These are phyloP conservation scores for Ustilaginoidea virens DNA, from an alignment of 2,329 filamentous ascomycete species.

Conservation along the genomic window DNA sequence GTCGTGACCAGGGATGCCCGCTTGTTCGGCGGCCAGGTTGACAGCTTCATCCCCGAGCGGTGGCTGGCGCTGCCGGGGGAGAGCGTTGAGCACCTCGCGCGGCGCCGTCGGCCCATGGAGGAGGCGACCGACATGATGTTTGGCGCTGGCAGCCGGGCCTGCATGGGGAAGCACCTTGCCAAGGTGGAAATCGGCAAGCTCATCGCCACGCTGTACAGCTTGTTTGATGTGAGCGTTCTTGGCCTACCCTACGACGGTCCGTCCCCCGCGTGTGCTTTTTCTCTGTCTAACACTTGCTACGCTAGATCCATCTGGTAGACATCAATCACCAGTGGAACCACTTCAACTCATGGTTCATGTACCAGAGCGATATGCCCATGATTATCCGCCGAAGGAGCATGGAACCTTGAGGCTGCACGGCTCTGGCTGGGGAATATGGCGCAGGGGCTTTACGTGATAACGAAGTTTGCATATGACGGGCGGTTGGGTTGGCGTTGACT, in stretches of 20 bases:
- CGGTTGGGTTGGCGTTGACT: no score
- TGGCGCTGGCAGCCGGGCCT: slow-evolving; percentile 23
- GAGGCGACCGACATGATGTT: slow-evolving; percentile 19
- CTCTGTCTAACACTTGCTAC: not conserved
- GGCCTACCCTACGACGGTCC: no score
- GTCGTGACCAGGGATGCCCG: slow-evolving; percentile 21
- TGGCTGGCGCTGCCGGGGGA: slow-evolving; percentile 22
- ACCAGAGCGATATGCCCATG: slow-evolving; percentile 10
- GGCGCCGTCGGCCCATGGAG: slow-evolving; percentile 21
- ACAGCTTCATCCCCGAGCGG: slow-evolving; percentile 29
- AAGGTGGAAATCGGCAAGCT: slow-evolving; percentile 20
- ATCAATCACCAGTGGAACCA: slow-evolving; percentile 13
- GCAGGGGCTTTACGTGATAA: no score
- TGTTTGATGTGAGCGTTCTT: slow-evolving; percentile 18
- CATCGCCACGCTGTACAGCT: slow-evolving; percentile 25
- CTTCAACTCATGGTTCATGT: slow-evolving; percentile 14
- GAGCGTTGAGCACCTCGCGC: slow-evolving; percentile 13
- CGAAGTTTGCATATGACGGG: no score
- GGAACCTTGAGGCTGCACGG: no score
- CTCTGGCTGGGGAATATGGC: no score
- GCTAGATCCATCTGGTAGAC: slow-evolving; percentile 6
- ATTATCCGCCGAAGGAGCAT: slow-evolving; percentile 5
- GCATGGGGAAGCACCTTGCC: slow-evolving; percentile 21
- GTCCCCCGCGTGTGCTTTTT: no score
- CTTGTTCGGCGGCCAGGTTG: slow-evolving; percentile 28